Conservation (phyloP, 495 filamentous ascomycete species). For the Trypethelium eluteriae region DNA sequence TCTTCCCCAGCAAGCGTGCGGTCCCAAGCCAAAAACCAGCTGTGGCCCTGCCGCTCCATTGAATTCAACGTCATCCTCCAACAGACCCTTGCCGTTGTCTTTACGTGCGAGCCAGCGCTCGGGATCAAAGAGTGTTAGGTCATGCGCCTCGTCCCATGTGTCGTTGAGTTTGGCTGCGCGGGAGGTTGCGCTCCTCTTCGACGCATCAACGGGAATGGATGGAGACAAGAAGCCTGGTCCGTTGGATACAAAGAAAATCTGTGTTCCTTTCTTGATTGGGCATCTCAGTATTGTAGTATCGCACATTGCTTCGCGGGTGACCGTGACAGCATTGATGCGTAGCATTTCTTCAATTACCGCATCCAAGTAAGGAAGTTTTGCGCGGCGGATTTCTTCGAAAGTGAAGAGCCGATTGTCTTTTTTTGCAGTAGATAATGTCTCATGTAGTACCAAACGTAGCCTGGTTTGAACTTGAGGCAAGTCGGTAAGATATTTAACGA, state of each 20-base stretch:
- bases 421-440: not conserved
- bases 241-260: slow-evolving; percentile 5
- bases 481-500: slow-evolving; percentile 9
- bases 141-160: not conserved
- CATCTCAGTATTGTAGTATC: slow-evolving; percentile 6
- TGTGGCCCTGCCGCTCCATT: slow-evolving; percentile 4
- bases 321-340: slow-evolving; percentile 1
- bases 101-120: slow-evolving; percentile 13
- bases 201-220: not conserved
- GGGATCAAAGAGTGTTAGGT: not conserved
- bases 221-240: slow-evolving; percentile 7
- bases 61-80: not conserved
- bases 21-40: slow-evolving; percentile 9
- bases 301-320: slow-evolving; percentile 1
- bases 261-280: not conserved
- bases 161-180: not conserved
- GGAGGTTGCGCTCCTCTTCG: not conserved
- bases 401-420: not conserved
- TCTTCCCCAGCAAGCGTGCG: slow-evolving; percentile 1
- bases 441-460: slow-evolving; percentile 1
- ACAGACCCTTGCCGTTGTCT: not conserved
- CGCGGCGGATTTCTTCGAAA: not conserved
- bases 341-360: slow-evolving; percentile 12
- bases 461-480: slow-evolving; percentile 6
- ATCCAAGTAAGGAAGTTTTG: slow-evolving; percentile 11